Conservation (phyloP, 2,329 filamentous ascomycete species). For the Microcyclospora tardicrescens region DNA sequence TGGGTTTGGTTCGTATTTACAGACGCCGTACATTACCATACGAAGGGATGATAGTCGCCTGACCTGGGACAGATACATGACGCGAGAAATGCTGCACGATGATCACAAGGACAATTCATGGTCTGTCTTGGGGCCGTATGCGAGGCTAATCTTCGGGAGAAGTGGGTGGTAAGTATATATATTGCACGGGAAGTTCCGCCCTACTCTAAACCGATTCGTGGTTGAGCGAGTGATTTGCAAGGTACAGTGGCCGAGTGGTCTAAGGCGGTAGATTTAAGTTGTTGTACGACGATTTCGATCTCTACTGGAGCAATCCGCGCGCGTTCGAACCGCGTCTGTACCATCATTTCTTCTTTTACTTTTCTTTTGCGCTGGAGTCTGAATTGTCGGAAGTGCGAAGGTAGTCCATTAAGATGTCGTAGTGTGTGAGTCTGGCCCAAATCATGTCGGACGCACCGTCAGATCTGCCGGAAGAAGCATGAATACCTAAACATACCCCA, state of each 20-base stretch:
- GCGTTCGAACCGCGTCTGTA: conserved; percentile 17
- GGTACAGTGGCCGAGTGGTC: conserved; percentile 17
- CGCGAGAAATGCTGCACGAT: too few species aligned
- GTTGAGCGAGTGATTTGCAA: background rate
- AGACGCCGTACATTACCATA: too few species aligned
- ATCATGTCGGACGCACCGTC: too few species aligned
- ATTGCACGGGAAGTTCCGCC: conserved; percentile 2
- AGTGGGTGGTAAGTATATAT: background rate
- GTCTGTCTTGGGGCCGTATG: background rate
- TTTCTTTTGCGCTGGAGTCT: background rate
- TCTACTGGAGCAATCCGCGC: conserved; percentile 20
- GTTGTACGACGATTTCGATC: conserved; percentile 4
- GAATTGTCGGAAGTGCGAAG: too few species aligned
- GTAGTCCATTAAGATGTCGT: too few species aligned
- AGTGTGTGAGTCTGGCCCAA: too few species aligned
- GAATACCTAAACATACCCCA: too few species aligned
- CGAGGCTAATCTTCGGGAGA: background rate
- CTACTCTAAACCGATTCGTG: background rate
- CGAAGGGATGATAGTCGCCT: too few species aligned
- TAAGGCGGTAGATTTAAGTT: conserved; percentile 22
- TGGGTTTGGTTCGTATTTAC: too few species aligned
- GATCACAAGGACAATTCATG: too few species aligned
- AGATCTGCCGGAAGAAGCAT: too few species aligned
- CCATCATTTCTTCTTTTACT: conserved; percentile 5
- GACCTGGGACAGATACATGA: too few species aligned